Percentiles rank a stretch among this genome's conserved stretches.
These are phyloP conservation scores for Caloboletus firmus DNA, from an alignment of 1,284 basidiomycete species.

Conservation along the genomic window DNA sequence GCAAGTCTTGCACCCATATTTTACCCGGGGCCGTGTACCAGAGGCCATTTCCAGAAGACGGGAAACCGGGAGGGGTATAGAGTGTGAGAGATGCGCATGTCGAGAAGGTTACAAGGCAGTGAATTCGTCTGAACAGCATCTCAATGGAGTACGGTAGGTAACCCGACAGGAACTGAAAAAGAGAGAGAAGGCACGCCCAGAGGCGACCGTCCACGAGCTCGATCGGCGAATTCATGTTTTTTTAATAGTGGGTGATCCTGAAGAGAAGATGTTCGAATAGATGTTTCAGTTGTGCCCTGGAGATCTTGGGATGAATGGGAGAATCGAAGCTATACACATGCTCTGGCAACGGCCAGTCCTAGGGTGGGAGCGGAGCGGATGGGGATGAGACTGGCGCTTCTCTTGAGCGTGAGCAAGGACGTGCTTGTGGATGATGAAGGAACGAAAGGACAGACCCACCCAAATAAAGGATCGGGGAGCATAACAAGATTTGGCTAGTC, in stretches of 20 bases:
- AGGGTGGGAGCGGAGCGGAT: background rate
- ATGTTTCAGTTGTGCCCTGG: background rate
- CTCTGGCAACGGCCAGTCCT: background rate
- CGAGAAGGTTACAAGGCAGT: slow-evolving; percentile 24
- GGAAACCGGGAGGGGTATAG: slow-evolving; percentile 53
- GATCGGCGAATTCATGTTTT: slow-evolving; percentile 25
- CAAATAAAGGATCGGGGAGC: slow-evolving; percentile 9
- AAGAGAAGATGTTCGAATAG: background rate
- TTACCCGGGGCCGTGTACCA: slow-evolving; percentile 61
- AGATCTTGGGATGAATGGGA: background rate
- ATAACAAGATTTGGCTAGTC: background rate
- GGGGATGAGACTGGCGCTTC: background rate
- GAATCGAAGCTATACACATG: slow-evolving; percentile 1
- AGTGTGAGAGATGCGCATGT: slow-evolving; percentile 17
- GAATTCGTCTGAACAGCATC: slow-evolving; percentile 20
- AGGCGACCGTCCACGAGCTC: slow-evolving; percentile 19
- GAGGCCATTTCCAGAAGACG: slow-evolving; percentile 67
- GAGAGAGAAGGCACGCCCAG: slow-evolving; percentile 19
- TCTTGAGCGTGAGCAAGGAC: background rate
- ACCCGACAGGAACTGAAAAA: slow-evolving; percentile 13
- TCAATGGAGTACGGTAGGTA: slow-evolving; percentile 22
- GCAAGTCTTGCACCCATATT: slow-evolving; percentile 57
- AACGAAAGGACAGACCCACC: slow-evolving; percentile 1
- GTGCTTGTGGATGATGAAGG: background rate
- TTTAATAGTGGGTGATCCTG: background rate